Conservation (phyloP, 108 stramenopile species). For the Phaeodactylum tricornutum region DNA sequence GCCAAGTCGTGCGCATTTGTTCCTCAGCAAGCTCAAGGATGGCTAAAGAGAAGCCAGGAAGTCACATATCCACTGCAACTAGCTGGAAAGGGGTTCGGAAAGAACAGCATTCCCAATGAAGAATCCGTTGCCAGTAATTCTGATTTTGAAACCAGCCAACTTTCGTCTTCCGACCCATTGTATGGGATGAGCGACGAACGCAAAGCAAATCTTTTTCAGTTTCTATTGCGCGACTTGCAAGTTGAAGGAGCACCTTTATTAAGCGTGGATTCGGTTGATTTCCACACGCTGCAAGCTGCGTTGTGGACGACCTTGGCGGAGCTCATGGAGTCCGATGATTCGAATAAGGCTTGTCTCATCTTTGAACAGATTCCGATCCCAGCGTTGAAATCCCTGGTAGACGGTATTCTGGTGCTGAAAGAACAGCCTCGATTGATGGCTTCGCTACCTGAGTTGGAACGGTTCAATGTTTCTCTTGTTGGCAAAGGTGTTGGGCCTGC, state of each 20-base stretch:
- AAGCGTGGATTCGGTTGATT: conserved; percentile 55
- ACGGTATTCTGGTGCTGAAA: conserved; percentile 58
- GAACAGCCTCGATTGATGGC: conserved; percentile 37
- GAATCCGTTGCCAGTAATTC: too few relatives aligned
- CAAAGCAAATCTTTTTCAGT: conserved; percentile 47
- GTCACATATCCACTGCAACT: too few relatives aligned
- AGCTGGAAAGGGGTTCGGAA: too few relatives aligned
- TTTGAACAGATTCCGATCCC: conserved; percentile 54
- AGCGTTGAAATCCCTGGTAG: conserved; percentile 49
- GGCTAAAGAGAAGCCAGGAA: too few relatives aligned
- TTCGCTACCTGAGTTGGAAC: conserved; percentile 46
- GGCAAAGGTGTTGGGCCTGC: conserved; percentile 74
- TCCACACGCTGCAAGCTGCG: conserved; percentile 54
- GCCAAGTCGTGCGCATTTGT: too few relatives aligned
- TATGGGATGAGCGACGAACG: conserved; percentile 39
- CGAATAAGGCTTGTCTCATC: conserved; percentile 49
- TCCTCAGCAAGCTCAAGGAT: too few relatives aligned
- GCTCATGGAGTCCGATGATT: conserved; percentile 26
- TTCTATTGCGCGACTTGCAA: conserved; percentile 61
- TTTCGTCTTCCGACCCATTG: conserved; percentile 19
- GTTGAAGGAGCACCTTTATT: conserved; percentile 73
- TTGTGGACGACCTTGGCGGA: conserved; percentile 81
- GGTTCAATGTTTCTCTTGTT: conserved; percentile 49
- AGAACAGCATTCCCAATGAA: too few relatives aligned
- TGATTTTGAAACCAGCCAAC: too few relatives aligned